phyloP scores from a whole-genome alignment of 257 asterid species.

The Solanum chiquidenum region DNA sequence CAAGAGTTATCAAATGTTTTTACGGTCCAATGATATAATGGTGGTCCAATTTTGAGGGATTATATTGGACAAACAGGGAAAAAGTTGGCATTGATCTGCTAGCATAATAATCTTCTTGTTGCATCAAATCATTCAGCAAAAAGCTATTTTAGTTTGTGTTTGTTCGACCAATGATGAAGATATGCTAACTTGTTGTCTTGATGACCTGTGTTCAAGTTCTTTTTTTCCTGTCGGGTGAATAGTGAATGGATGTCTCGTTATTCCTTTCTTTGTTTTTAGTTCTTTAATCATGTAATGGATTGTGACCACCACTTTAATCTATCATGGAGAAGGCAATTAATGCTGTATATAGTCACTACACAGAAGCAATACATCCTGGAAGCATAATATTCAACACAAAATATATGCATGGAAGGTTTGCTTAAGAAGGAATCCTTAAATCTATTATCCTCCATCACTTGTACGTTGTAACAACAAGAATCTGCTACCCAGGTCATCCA shows the following conservation, averaged over 20 bases:
- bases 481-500: not conserved
- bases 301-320: not conserved
- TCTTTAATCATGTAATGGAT: not conserved
- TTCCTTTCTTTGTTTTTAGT: not conserved
- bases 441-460: not conserved
- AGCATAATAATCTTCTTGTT: not conserved
- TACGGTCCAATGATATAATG: not conserved
- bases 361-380: not conserved
- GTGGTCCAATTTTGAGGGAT: constrained; percentile 2
- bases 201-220: not conserved
- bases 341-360: not conserved
- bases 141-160: not conserved
- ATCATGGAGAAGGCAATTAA: not conserved
- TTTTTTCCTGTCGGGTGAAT: not conserved
- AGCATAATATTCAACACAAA: not conserved
- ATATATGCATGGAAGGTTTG: not conserved
- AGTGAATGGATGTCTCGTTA: not conserved
- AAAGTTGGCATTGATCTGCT: not conserved
- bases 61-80: not conserved
- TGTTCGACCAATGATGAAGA: not conserved
- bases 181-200: not conserved
- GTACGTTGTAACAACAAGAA: not conserved
- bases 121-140: not conserved
- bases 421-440: not conserved
- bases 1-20: constrained; percentile 3